Base-by-base conservation (phyloP, 768 basidiomycete genomes). In the Mycena polygramma region DNA sequence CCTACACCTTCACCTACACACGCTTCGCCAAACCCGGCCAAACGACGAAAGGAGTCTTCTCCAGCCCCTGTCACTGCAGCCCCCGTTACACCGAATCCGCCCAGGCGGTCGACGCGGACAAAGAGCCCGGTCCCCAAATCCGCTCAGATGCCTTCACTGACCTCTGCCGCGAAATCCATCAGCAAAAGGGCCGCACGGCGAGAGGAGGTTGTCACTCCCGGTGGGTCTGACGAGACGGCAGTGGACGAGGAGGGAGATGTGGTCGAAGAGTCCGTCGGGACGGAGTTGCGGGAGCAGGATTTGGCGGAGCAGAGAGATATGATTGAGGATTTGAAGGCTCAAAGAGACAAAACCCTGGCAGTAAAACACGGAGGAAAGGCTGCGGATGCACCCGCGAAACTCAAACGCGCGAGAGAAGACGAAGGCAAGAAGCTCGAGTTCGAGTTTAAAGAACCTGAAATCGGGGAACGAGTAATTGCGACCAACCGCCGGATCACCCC, bases 281-380 rank as follows among this genome's bases (percentile, higher is more conserved):
- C 88, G 24, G 88, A 91, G 75, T 85, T 93, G 77, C 87, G 86
- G 8, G 84, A 89, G 46, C 85, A 91, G 74, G 94, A 95, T 78
- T 86, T 97, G 51, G 84, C 83, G 39, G 94, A 95, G 75, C 93
- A 95, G 81, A 89, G 89, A 79, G 90, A 89, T 75, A 79, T 97
- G 76, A 94, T 96, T 58, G 86, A 88, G 48, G 85, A 87, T 60
- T 79, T 97, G 71, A 94, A 93, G 76, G 87, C 87, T 2, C 85
- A 92, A 78, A 84, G 91, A 22, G 87, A 87, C 11, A 81, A 77
- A 52, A 69, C 77, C 51, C 61, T 77, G 69, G 64, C 75, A 51
- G 75, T 75, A 62, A 68, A 74, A 75, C 51, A 80, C 74, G 64
- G 76, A 19, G 73, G 78, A n/a, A 72, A 69, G 41, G 73, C 66